Conservation (phyloP, 768 basidiomycete species). For the Trametes maxima region DNA sequence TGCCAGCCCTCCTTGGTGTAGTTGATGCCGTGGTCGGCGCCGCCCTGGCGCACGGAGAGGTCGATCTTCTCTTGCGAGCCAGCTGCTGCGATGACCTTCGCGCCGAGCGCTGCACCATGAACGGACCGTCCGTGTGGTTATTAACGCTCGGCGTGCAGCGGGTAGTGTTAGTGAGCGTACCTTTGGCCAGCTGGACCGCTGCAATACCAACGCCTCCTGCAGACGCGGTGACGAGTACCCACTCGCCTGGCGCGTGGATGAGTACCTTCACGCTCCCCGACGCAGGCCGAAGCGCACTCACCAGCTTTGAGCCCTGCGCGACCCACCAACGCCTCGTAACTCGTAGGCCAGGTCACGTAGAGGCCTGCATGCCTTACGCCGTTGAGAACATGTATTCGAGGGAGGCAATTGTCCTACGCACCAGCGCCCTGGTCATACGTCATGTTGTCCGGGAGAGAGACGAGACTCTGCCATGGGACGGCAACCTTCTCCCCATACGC, state of each 20-base stretch:
- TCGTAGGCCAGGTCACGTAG: constrained; percentile 90
- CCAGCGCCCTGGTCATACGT: constrained; percentile 87
- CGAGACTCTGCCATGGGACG: constrained; percentile 49
- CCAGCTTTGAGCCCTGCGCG: constrained; percentile 80
- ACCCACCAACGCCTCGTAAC: constrained; percentile 88
- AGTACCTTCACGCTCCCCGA: background rate
- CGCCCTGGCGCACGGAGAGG: constrained; percentile 71
- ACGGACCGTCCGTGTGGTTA: background rate
- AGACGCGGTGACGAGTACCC: constrained; percentile 92
- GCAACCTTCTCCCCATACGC: constrained; percentile 78
- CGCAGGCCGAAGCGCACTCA: constrained; percentile 31
- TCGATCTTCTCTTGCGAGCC: constrained; percentile 79
- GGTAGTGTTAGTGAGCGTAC: constrained; percentile 39
- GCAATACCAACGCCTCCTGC: constrained; percentile 94
- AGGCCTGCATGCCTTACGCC: constrained; percentile 49
- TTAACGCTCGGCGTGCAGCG: background rate
- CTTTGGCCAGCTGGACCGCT: constrained; percentile 92
- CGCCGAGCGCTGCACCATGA: constrained; percentile 67
- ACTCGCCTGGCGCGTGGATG: constrained; percentile 62
- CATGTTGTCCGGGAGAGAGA: constrained; percentile 74
- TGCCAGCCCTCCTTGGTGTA: constrained; percentile 86
- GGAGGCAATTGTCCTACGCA: constrained; percentile 30
- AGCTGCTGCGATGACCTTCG: constrained; percentile 93
- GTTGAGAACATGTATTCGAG: background rate
- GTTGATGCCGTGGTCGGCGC: constrained; percentile 82